Conservation (phyloP, 345 rosid genomes). For the Camelina sativa region DNA sequence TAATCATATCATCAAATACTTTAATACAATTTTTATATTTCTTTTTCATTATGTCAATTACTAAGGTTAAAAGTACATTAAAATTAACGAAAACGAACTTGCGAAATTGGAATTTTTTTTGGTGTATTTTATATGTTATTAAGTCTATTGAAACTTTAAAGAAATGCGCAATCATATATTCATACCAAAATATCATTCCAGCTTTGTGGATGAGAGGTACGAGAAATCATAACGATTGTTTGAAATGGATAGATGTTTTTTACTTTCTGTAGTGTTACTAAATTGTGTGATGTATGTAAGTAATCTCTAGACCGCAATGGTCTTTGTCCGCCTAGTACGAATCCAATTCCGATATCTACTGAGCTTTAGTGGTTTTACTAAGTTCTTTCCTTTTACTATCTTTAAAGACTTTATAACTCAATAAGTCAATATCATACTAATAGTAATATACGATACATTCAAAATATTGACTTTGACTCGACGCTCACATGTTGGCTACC, state of each 20-base stretch:
- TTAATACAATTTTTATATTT: neutral
- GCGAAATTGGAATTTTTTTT: too few relatives aligned
- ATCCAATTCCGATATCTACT: neutral
- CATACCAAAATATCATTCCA: neutral
- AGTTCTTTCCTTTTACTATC: too few relatives aligned
- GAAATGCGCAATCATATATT: neutral
- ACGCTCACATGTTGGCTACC: slow-evolving; percentile 7
- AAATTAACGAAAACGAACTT: too few relatives aligned
- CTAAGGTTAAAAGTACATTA: too few relatives aligned
- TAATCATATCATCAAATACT: neutral
- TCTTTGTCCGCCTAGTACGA: neutral
- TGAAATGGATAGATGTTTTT: slow-evolving; percentile 1
- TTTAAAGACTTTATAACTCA: too few relatives aligned
- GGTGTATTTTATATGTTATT: neutral
- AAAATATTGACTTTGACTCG: slow-evolving; percentile 24
- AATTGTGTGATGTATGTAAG: neutral
- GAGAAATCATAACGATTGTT: neutral
- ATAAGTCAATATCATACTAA: too few relatives aligned
- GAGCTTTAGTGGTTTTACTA: too few relatives aligned
- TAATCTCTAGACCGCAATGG: neutral
- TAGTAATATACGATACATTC: neutral
- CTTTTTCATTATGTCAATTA: too few relatives aligned
- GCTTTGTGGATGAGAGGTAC: neutral
- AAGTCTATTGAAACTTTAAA: neutral
- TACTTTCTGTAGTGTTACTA: neutral